These are phyloP conservation scores for Begonia loranthoides DNA, from an alignment of 306 rosid species.

Conservation along the genomic window DNA sequence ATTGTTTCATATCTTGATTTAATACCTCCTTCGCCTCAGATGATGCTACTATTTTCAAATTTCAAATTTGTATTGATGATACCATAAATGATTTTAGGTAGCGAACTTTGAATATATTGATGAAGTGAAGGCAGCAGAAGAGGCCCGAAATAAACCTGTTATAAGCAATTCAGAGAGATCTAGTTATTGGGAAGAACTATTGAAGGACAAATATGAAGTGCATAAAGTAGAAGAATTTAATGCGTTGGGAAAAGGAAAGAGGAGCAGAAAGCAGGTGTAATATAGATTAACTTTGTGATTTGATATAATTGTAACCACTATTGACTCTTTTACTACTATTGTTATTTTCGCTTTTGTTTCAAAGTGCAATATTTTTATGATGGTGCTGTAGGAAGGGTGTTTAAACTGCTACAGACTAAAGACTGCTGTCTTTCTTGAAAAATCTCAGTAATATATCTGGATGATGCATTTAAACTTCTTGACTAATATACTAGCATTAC, in stretches of 20 bases:
- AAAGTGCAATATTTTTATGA: neutral
- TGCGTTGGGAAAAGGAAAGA: constrained; percentile 89
- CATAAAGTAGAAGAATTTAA: constrained; percentile 84
- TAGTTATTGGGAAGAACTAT: constrained; percentile 89
- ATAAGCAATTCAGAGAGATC: constrained; percentile 45
- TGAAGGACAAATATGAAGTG: constrained; percentile 71
- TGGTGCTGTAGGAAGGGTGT: neutral
- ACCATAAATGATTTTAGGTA: constrained; percentile 30
- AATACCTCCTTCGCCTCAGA: neutral
- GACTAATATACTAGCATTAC: neutral
- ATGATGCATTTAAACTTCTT: neutral
- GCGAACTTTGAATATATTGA: constrained; percentile 97
- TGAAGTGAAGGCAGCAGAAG: constrained; percentile 72
- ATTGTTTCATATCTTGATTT: neutral
- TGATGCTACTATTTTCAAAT: no score
- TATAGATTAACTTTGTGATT: neutral
- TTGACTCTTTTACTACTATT: constrained; percentile 2
- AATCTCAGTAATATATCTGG: no score
- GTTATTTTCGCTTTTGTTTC: neutral
- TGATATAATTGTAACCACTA: neutral
- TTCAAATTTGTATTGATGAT: no score
- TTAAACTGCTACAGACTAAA: no score
- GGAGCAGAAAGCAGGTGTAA: constrained; percentile 85
- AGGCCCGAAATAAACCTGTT: constrained; percentile 32
- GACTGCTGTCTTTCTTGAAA: neutral